A percentile compares a stretch with the other conserved stretches of the same genome.
Conservation (phyloP, 2,329 filamentous ascomycete genomes). For the Hypoxylon sp. region DNA sequence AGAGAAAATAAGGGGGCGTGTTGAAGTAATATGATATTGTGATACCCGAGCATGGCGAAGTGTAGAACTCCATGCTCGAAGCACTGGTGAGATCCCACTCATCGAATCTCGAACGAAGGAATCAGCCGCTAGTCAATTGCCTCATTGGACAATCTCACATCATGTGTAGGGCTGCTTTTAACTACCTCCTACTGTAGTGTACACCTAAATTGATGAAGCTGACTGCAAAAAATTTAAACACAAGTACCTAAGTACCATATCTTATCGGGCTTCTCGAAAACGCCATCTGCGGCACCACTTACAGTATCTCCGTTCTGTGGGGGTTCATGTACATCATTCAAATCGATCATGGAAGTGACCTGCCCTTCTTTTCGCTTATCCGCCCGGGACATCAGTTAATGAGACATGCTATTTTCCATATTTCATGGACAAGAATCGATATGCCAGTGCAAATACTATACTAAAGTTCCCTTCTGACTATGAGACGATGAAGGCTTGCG, state of each 20-base stretch:
- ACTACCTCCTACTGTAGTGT: too few species aligned
- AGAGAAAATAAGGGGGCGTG: background rate
- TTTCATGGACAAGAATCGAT: background rate
- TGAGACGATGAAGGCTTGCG: background rate
- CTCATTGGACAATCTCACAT: constrained; percentile 28
- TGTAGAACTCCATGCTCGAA: constrained; percentile 50
- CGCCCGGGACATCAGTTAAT: background rate
- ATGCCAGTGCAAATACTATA: too few species aligned
- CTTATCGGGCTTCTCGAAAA: background rate
- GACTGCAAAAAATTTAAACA: constrained; percentile 20
- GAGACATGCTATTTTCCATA: background rate
- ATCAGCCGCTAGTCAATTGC: constrained; percentile 31
- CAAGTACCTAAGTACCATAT: constrained; percentile 4
- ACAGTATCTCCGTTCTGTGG: constrained; percentile 30
- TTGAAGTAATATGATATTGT: constrained; percentile 18
- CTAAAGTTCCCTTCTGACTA: too few species aligned
- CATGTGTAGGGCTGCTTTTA: constrained; percentile 12
- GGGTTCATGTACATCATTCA: background rate
- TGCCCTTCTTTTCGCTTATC: background rate
- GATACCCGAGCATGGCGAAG: constrained; percentile 43
- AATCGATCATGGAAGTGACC: background rate
- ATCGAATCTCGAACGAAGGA: constrained; percentile 41
- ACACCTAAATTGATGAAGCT: constrained; percentile 33
- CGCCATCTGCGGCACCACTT: constrained; percentile 11
- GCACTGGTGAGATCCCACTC: constrained; percentile 43